Conservation (phyloP, 306 rosid species). For the Heteromeles arbutifolia region DNA sequence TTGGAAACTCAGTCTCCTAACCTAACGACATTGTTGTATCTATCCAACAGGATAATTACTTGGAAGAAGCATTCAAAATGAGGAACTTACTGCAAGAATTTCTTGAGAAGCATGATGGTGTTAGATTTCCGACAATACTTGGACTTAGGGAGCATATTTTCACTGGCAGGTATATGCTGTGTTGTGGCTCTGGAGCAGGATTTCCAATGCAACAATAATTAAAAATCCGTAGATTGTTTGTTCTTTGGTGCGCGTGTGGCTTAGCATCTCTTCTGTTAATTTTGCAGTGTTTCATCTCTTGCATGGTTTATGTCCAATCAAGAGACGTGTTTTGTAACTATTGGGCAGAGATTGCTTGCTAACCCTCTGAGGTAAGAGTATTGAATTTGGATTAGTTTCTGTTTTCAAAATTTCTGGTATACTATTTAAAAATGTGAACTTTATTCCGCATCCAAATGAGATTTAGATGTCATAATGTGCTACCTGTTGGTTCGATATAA, state of each 20-base stretch:
- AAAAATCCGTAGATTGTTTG: neutral
- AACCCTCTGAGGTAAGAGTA: constrained; percentile 69
- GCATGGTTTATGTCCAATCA: constrained; percentile 99
- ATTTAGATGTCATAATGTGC: neutral
- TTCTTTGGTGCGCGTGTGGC: neutral
- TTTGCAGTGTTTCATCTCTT: constrained; percentile 93
- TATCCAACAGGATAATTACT: constrained; percentile 72
- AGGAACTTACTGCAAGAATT: constrained; percentile 92
- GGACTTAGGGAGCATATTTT: constrained; percentile 97
- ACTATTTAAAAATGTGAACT: neutral
- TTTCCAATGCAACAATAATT: constrained; percentile 11
- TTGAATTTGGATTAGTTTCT: neutral
- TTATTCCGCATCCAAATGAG: neutral
- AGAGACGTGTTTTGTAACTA: constrained; percentile 91
- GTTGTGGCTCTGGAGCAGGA: constrained; percentile 17
- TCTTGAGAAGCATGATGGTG: constrained; percentile 51
- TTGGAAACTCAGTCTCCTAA: neutral
- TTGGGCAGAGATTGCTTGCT: constrained; percentile 93
- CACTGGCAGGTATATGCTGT: constrained; percentile 75
- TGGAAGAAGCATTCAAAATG: constrained; percentile 99
- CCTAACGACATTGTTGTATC: constrained; percentile 13
- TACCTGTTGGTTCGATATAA: neutral
- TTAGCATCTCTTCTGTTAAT: constrained; percentile 12
- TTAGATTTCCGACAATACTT: constrained; percentile 77
- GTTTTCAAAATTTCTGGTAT: neutral